Percentiles rank a stretch among this genome's conserved stretches.
phyloP scores from a whole-genome alignment of 2,329 filamentous ascomycete species.

The Aspergillus sp. region DNA sequence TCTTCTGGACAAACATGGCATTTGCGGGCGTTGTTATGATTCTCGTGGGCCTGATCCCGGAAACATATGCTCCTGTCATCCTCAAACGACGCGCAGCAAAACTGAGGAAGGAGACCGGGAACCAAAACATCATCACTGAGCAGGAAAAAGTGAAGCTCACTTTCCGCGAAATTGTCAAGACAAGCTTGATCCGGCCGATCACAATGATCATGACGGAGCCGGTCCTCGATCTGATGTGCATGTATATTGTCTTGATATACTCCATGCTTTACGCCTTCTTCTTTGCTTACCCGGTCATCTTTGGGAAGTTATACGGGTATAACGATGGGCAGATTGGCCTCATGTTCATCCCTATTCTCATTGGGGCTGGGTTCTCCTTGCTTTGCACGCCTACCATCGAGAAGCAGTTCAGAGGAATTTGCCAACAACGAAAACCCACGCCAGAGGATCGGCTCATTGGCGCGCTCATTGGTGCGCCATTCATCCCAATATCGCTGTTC shows the following conservation, averaged over 20 bases:
- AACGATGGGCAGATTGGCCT: constrained; percentile 35
- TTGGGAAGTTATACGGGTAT: constrained; percentile 63
- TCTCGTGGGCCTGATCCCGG: constrained; percentile 26
- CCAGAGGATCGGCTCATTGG: constrained; percentile 72
- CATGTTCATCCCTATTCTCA: constrained; percentile 43
- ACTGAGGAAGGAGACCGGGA: constrained; percentile 32
- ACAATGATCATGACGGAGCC: constrained; percentile 67
- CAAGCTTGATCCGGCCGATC: constrained; percentile 74
- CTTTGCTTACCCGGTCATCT: constrained; percentile 60
- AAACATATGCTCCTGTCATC: constrained; percentile 35
- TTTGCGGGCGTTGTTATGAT: constrained; percentile 25
- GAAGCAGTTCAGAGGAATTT: constrained; percentile 67
- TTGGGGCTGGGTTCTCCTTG: constrained; percentile 29
- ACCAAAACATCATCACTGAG: constrained; percentile 31
- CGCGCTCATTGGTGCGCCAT: constrained; percentile 70
- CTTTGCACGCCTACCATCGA: constrained; percentile 55
- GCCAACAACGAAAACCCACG: constrained; percentile 62
- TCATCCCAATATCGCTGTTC: constrained; percentile 61
- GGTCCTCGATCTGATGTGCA: constrained; percentile 57
- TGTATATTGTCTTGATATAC: constrained; percentile 64
- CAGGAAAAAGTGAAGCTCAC: constrained; percentile 25
- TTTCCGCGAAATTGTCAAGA: constrained; percentile 46
- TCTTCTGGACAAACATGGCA: constrained; percentile 33
- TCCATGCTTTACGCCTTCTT: constrained; percentile 48
- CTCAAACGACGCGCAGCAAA: constrained; percentile 31